Conservation (phyloP, 108 stramenopile species). For the Skeletonema tropicum region DNA sequence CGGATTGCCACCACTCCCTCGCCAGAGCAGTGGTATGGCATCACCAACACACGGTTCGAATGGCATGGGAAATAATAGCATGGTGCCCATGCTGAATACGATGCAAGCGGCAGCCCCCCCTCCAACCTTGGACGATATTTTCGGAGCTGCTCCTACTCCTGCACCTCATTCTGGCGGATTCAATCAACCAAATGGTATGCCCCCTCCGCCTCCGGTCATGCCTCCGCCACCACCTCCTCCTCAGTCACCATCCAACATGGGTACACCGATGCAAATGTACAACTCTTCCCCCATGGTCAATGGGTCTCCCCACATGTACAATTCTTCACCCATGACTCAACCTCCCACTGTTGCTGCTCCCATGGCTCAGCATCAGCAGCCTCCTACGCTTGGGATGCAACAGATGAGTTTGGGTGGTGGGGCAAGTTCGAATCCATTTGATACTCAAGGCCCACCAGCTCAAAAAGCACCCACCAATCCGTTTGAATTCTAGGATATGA, state of each 20-base stretch:
- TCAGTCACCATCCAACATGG: slow-evolving; percentile 5
- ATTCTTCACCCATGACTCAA: slow-evolving; percentile 1
- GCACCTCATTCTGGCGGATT: slow-evolving; percentile 3
- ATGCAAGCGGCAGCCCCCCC: slow-evolving; percentile 37
- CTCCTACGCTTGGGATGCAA: slow-evolving; percentile 3
- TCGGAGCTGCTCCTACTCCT: slow-evolving; percentile 10
- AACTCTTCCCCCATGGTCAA: slow-evolving; percentile 10
- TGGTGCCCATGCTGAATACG: slow-evolving; percentile 25
- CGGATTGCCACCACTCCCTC: slow-evolving; percentile 12
- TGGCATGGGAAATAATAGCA: neutral
- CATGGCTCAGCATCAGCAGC: too few relatives aligned
- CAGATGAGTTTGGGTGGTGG: neutral
- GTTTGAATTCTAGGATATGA: neutral
- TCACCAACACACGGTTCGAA: neutral
- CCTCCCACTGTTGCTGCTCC: neutral
- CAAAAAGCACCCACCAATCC: neutral
- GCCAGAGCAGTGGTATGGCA: neutral
- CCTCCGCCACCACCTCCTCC: slow-evolving; percentile 47
- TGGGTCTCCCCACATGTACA: neutral
- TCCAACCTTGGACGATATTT: slow-evolving; percentile 44
- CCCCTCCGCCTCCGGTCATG: slow-evolving; percentile 49
- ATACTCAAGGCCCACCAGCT: neutral
- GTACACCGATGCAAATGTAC: slow-evolving; percentile 35
- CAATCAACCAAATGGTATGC: slow-evolving; percentile 20
- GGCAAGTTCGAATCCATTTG: slow-evolving; percentile 34